phyloP scores from a whole-genome alignment of 441 rosid species.

The Populus hybrid region DNA sequence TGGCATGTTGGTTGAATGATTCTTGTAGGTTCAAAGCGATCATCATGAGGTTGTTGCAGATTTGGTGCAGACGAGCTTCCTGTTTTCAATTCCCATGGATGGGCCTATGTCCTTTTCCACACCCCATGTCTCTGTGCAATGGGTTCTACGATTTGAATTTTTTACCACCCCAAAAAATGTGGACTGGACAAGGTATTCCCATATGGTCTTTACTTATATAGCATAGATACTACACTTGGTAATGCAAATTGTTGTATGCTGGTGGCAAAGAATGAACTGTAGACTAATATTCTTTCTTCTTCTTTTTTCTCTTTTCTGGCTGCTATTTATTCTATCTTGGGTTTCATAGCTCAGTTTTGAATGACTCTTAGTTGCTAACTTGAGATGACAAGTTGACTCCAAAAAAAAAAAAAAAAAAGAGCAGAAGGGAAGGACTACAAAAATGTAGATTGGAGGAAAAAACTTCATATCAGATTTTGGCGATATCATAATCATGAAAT shows the following conservation, averaged over 20 bases:
- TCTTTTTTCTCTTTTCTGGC: not conserved
- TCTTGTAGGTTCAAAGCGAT: constrained; percentile 80
- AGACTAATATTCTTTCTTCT: not conserved
- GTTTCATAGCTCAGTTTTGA: not conserved
- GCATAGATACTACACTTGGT: not conserved
- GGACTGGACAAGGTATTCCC: constrained; percentile 72
- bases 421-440: not conserved
- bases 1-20: constrained; percentile 9
- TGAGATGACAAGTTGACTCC: not conserved
- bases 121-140: constrained; percentile 71
- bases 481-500: too few species aligned
- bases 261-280: not conserved
- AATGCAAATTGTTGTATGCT: not conserved
- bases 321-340: not conserved
- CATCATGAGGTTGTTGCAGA: constrained; percentile 94
- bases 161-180: constrained; percentile 77
- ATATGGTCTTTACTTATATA: not conserved
- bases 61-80: constrained; percentile 91
- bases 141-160: constrained; percentile 94
- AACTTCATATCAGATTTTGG: not conserved
- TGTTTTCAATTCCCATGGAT: constrained; percentile 86
- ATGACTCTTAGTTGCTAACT: not conserved
- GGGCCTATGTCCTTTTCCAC: constrained; percentile 98
- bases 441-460: not conserved
- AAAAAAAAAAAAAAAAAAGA: too few species aligned